Percentiles rank a stretch among this genome's conserved stretches.
Conservation (phyloP, 768 basidiomycete genomes). For the Suillus subalutaceus region DNA sequence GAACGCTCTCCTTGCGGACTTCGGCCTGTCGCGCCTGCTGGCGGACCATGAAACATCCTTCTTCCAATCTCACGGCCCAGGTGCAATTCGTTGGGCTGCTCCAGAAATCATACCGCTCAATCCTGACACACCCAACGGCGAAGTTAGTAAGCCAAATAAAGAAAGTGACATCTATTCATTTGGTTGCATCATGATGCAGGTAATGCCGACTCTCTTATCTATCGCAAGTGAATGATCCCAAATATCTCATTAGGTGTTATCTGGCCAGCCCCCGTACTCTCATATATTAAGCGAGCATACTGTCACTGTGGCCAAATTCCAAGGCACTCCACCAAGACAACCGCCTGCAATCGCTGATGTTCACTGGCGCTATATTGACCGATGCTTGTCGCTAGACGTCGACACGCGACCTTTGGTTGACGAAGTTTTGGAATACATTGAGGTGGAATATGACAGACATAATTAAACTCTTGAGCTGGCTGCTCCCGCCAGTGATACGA, state of each 20-base stretch:
- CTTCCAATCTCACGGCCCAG: not conserved
- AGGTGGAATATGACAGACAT: not conserved
- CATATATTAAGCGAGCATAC: fast-evolving
- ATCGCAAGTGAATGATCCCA: not conserved
- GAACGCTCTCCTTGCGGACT: not conserved
- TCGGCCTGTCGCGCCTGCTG: not conserved
- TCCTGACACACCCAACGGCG: not conserved
- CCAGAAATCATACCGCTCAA: not conserved
- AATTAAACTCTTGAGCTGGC: not conserved
- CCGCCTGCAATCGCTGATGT: not conserved
- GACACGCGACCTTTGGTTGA: not conserved
- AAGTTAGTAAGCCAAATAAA: not conserved
- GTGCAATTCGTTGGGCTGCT: constrained; percentile 1
- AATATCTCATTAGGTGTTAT: constrained; percentile 1
- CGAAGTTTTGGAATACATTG: not conserved
- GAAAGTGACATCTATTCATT: constrained; percentile 7
- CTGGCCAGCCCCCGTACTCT: not conserved
- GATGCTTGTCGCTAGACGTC: not conserved
- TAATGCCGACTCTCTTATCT: not conserved
- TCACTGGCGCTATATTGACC: not conserved
- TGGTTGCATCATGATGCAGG: constrained; percentile 11
- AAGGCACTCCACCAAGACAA: not conserved
- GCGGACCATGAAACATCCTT: not conserved
- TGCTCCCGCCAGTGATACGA: not conserved
- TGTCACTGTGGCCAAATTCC: not conserved